Evolutionary conservation across 2,329 filamentous ascomycete species (phyloP).

Genomic region (Colletotrichum simmondsii): DNA sequence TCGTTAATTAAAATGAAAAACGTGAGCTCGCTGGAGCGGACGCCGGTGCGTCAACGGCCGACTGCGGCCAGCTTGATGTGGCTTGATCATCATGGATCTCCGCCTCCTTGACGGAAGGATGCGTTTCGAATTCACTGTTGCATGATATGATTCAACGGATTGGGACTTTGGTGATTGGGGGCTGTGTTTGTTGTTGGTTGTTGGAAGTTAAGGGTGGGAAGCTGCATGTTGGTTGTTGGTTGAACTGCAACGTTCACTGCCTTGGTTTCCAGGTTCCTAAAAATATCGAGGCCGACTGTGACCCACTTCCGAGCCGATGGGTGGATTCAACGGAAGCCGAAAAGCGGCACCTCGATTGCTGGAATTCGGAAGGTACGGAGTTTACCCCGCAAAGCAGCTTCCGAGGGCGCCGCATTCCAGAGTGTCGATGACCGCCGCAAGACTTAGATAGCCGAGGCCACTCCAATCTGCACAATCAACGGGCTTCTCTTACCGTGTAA

Average conservation of each 20-base stretch:
- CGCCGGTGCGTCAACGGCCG: neutral
- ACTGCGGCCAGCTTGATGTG: neutral
- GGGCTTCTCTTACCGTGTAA: neutral
- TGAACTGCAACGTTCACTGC: neutral
- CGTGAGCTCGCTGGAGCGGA: neutral
- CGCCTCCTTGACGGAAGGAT: neutral
- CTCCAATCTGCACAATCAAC: too few species aligned
- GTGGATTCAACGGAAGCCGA: neutral
- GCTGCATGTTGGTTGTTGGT: too few species aligned
- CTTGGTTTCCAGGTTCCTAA: neutral
- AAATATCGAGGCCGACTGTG: neutral
- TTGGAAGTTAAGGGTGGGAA: too few species aligned
- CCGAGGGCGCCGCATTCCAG: neutral
- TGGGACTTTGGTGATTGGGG: neutral
- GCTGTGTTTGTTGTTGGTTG: neutral
- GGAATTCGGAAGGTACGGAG: neutral
- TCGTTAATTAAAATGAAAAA: neutral
- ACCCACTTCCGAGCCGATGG: neutral
- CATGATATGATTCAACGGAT: neutral
- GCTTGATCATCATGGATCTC: neutral
- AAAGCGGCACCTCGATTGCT: neutral
- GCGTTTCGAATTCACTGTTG: neutral
- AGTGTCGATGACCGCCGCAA: neutral
- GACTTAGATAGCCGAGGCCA: neutral
- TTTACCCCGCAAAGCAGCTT: neutral